These are phyloP conservation scores for Scleromitrula shiraiana DNA, from an alignment of 2,329 filamentous ascomycete species.

Conservation along the genomic window DNA sequence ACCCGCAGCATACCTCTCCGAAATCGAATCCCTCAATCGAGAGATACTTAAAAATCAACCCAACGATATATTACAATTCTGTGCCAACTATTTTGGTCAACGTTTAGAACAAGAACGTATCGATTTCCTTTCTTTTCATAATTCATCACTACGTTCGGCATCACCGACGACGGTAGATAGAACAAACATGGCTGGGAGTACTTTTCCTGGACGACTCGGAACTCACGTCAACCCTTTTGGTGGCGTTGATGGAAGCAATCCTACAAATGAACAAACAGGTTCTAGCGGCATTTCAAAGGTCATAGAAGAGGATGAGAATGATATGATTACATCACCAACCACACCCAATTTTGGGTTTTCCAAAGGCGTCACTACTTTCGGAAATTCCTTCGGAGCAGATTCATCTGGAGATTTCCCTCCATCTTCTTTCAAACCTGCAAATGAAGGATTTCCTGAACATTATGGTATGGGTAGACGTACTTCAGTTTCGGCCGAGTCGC, in stretches of 20 bases:
- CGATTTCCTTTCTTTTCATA: conserved; percentile 40
- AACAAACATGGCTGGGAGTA: conserved; percentile 59
- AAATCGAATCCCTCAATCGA: conserved; percentile 55
- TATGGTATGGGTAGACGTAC: conserved; percentile 92
- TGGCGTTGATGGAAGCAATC: conserved; percentile 33
- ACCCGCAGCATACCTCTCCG: conserved; percentile 49
- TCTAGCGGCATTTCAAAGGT: conserved; percentile 50
- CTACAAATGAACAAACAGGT: conserved; percentile 26
- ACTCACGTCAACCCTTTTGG: conserved; percentile 68
- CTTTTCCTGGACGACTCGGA: conserved; percentile 67
- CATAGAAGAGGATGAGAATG: conserved; percentile 57
- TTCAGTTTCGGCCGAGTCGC: conserved; percentile 91
- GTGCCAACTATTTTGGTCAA: conserved; percentile 58
- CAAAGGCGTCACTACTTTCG: conserved; percentile 30
- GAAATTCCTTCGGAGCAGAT: conserved; percentile 37
- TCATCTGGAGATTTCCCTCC: conserved; percentile 39
- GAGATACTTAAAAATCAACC: conserved; percentile 51
- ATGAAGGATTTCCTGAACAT: conserved; percentile 75
- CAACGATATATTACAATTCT: conserved; percentile 60
- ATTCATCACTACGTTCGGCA: conserved; percentile 26
- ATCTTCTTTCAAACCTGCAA: conserved; percentile 31
- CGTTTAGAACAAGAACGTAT: conserved; percentile 58
- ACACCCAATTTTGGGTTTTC: conserved; percentile 47
- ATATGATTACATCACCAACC: conserved; percentile 68
- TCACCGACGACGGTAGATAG: conserved; percentile 27